Base-by-base conservation (phyloP, 225 moss, liverwort and hornwort genomes). In the Bryoerythrophyllum caledonicum region DNA sequence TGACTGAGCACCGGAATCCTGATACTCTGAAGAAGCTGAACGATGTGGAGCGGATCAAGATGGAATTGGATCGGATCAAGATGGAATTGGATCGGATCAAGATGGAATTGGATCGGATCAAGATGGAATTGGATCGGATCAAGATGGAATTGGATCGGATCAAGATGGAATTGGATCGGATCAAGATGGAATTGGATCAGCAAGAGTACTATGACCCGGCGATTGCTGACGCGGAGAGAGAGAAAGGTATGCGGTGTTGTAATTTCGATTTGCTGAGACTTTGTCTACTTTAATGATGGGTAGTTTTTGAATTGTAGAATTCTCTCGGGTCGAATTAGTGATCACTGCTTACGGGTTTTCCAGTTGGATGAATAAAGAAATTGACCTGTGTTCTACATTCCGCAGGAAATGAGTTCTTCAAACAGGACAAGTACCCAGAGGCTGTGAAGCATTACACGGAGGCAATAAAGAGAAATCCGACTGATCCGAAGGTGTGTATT, bases 1-100 rank as follows among this genome's bases (percentile, higher is more conserved):
- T 99, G 30, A 99, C 99, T 2, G 99, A 99, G 63, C 99, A 99
- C 76, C 90, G 99, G 10, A 99, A 99, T 52, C 92, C 99, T 61
- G 99, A 99, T 74, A 99, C 99, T 34, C 48, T 99, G 84, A 99
- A 99, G 60, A 91, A 88, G 68, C 62, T 95, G 58, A 99, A 99
- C 78, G 99, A 99, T 53, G 95, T 91, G 9, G 99, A 99, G 70
- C 88, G 95, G 51, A 60, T 83, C 14, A 99, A 93, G 82, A 99
- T 88, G n/a, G n/a, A n/a, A n/a, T n/a, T n/a, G n/a, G n/a, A n/a
- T n/a, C n/a, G n/a, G n/a, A n/a, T n/a, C n/a, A n/a, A n/a, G n/a
- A n/a, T n/a, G n/a, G n/a, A n/a, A n/a, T n/a, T n/a, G n/a, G n/a
- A n/a, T n/a, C n/a, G n/a, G n/a, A n/a, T n/a, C n/a, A n/a, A n/a